phyloP scores from a whole-genome alignment of 2,329 filamentous ascomycete genomes.

The Talaromyces sp. region DNA sequence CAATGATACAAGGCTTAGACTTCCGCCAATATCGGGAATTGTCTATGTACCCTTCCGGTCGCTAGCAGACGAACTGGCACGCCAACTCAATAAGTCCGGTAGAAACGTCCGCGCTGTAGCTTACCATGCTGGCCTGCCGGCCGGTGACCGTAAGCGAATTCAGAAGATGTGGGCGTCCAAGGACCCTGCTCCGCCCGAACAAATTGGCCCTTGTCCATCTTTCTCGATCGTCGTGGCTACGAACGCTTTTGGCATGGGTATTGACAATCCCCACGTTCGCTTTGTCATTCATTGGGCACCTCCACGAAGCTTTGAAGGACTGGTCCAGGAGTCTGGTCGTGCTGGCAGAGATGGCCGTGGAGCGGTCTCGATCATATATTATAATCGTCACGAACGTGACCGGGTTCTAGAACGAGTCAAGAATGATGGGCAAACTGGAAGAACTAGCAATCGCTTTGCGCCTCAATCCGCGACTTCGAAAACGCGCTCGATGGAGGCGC shows the following conservation, averaged over 20 bases:
- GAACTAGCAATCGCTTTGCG: constrained; percentile 48
- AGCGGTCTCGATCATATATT: constrained; percentile 83
- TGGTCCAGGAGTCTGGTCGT: constrained; percentile 91
- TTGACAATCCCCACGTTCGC: constrained; percentile 90
- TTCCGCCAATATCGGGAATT: constrained; percentile 45
- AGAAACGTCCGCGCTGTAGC: constrained; percentile 42
- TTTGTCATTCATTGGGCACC: constrained; percentile 95
- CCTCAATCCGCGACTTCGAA: constrained; percentile 39
- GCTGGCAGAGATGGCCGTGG: constrained; percentile 88
- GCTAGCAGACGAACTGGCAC: constrained; percentile 41
- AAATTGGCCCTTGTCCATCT: constrained; percentile 47
- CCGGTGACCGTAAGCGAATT: constrained; percentile 63
- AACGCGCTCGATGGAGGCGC: constrained; percentile 38
- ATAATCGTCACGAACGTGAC: constrained; percentile 81
- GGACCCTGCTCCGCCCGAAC: constrained; percentile 16
- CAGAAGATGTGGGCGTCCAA: constrained; percentile 42
- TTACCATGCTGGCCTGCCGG: constrained; percentile 64
- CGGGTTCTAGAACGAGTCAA: constrained; percentile 59
- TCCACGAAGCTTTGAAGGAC: constrained; percentile 91
- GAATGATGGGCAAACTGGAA: constrained; percentile 32
- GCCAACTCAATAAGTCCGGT: constrained; percentile 30
- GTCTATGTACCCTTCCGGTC: constrained; percentile 46
- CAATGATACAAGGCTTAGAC: constrained; percentile 18
- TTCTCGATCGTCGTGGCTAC: constrained; percentile 94
- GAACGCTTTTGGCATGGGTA: constrained; percentile 96